These are phyloP conservation scores for Phytopythium aichiense DNA, from an alignment of 352 stramenopile species.

Conservation along the genomic window DNA sequence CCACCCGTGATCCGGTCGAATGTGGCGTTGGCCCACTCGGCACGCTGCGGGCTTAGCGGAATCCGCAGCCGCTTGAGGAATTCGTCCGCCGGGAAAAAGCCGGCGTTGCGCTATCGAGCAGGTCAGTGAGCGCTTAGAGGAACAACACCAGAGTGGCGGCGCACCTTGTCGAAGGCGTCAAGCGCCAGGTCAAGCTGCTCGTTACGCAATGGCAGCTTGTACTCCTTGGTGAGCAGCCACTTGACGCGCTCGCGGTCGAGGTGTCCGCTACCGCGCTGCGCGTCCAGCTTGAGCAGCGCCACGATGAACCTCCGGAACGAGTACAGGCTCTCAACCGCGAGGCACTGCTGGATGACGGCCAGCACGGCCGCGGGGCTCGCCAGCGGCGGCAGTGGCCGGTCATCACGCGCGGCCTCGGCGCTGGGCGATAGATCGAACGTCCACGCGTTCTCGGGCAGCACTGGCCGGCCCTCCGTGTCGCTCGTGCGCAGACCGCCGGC, in stretches of 20 bases:
- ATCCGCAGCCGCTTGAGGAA: conserved; percentile 43
- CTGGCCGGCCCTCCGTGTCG: conserved; percentile 56
- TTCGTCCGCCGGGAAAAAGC: conserved; percentile 45
- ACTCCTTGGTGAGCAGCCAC: conserved; percentile 47
- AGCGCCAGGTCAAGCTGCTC: conserved; percentile 77
- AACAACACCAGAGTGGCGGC: not conserved
- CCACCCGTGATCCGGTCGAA: conserved; percentile 39
- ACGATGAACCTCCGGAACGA: conserved; percentile 50
- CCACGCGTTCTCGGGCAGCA: conserved; percentile 58
- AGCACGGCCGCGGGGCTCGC: conserved; percentile 36
- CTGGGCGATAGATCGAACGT: conserved; percentile 48
- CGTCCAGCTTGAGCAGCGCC: conserved; percentile 35
- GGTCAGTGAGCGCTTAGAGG: not conserved
- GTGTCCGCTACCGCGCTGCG: conserved; percentile 37
- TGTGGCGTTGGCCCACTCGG: conserved; percentile 29
- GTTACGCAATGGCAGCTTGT: conserved; percentile 53
- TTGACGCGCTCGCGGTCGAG: conserved; percentile 67
- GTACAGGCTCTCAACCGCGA: conserved; percentile 56
- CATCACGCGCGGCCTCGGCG: conserved; percentile 35
- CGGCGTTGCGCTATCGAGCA: conserved; percentile 31
- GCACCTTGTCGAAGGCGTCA: conserved; percentile 59
- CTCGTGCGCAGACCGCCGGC: conserved; percentile 47
- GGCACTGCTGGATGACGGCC: conserved; percentile 46
- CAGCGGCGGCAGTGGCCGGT: conserved; percentile 38
- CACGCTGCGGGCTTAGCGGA: conserved; percentile 27